Base-by-base conservation (phyloP, 108 stramenopile species). In the Pseudonitzschia delicatissima region DNA sequence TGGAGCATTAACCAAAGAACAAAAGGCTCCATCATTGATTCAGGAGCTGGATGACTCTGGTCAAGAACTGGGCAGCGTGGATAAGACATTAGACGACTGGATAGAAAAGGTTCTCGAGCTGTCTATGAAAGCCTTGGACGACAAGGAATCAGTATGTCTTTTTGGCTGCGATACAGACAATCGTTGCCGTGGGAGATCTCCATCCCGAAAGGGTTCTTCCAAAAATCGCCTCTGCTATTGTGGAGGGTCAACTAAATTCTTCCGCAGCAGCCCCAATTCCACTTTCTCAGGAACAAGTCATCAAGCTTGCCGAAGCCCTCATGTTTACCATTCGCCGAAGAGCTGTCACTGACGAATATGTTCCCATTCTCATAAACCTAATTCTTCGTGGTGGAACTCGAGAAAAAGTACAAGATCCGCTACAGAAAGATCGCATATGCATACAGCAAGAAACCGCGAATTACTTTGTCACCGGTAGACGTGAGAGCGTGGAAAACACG, bases 141-240 rank as follows among this genome's bases (percentile, higher is more conserved):
- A 94, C 70, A 20, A 72, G 17, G 93, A 94, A 79, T 94, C 93
- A 32, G n/a, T 94, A 91, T 63, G 93, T 94, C 28, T 94, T 85
- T 44, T 77, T 94, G 23, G 93, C 93, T 35, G 85, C 88, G 4
- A 84, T 94, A 50, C 90, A 94, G 60, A 85, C 90, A 28, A 60
- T 94, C 48, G 89, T 86, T 31, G 73, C 81, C 13, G 70, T 90
- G 11, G 81, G 86, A 26, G 89, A 91, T 67, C 64, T 79, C 12
- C 59, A 58, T 35, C 86, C 88, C 31, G 47, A 28, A 39, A 45
- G 78, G 9, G 73, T 87, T 32, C 60, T 92, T 18, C 85, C 91
- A 5, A 11, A 82, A 23, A 48, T 86, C 23, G 85, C 33, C 13
- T 20, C 37, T 11, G 77, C 63, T 18, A 60, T 86, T 33, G 75